A percentile compares a stretch with the other conserved stretches of the same genome.
These are phyloP conservation scores for Rhodamnia argentea DNA, from an alignment of 345 rosid genomes.

Conservation along the genomic window DNA sequence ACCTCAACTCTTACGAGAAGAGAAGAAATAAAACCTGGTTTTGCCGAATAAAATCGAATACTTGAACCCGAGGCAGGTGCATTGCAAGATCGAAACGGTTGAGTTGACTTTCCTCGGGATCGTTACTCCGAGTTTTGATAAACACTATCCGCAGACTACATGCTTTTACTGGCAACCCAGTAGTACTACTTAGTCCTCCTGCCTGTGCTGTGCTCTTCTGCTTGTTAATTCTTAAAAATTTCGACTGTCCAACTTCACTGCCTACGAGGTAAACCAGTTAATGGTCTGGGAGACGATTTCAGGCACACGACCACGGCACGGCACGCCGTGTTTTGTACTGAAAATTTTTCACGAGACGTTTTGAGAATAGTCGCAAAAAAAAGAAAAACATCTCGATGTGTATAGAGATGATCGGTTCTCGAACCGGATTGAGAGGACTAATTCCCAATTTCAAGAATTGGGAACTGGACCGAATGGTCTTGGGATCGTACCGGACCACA, in stretches of 20 bases:
- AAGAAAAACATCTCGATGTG: background rate
- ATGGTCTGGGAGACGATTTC: background rate
- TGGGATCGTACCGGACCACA: no score
- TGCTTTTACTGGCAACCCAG: background rate
- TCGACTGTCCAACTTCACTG: background rate
- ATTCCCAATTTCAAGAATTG: no score
- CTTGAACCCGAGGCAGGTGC: background rate
- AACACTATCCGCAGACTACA: background rate
- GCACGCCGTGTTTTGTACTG: background rate
- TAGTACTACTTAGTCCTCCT: background rate
- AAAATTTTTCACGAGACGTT: background rate
- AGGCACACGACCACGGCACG: background rate
- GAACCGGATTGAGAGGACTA: no score
- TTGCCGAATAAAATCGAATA: background rate
- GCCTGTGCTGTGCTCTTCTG: background rate
- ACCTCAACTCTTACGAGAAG: background rate
- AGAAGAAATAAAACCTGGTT: background rate
- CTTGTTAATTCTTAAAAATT: background rate
- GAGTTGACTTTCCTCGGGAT: background rate
- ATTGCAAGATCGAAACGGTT: background rate
- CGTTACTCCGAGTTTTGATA: background rate
- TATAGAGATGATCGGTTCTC: no score
- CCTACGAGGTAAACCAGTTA: background rate
- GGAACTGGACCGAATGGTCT: no score
- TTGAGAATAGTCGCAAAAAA: background rate